Base-by-base conservation (phyloP, 2,329 filamentous ascomycete genomes). In the Sordariomycetes sp. region DNA sequence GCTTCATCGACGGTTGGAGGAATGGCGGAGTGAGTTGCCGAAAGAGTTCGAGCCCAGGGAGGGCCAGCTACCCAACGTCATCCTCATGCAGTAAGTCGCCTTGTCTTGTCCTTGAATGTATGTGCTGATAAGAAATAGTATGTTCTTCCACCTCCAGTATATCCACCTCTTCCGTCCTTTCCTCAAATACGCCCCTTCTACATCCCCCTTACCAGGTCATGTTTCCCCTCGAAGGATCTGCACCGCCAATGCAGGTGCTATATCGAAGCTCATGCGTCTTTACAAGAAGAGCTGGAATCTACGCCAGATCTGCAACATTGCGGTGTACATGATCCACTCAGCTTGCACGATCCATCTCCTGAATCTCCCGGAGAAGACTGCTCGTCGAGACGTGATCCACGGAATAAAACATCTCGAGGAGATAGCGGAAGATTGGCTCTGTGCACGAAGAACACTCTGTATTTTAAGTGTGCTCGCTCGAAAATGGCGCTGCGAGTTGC, bases 91-190 rank as follows among this genome's bases (percentile, higher is more conserved):
- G 88, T 95, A 75, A 74, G 87, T 74, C 10, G 11, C 9, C 8
- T 8, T 21, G 8, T 24, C 19, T 33, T 16, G 9, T 21, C 15
- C 16, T n/a, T 18, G 11, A 20, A 21, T 2, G 17, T 10, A 28
- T 4, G 10, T 11, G 12, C 23, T 31, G 8, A 18, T 61, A 34
- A 60, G 42, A 6, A 12, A 8, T 48, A 95, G 88, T 63, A 96
- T 96, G 88, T 94, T 96, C 59, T 94, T 90, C 57, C 88, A 96
- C 50, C 71, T 96, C 1, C 78, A 95, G 30, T 94, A 93, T 52
- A 94, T 96, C 39, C 88, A 96, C 50, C 77, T 96, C 5, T 96
- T 95, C 65, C 79, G 90, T 5, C 90, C 92, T 0, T 96, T 96
- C 52, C 70, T 96, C 33, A 94, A 92, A 55, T 96, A 95, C 51